Evolutionary conservation across 306 rosid genomes (phyloP).

Genomic region (Alnus rubra): DNA sequence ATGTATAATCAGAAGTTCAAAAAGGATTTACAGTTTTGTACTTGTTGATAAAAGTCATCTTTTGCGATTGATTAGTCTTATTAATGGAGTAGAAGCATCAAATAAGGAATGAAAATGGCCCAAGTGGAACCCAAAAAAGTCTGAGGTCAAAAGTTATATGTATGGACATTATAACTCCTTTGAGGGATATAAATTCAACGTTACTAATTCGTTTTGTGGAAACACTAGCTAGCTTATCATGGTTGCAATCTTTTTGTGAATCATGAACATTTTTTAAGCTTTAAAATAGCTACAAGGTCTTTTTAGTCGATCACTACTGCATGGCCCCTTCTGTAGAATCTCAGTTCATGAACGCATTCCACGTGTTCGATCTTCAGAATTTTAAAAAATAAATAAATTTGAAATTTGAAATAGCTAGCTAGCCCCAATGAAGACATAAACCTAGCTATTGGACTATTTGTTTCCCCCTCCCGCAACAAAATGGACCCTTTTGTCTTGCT

Average conservation of each 20-base stretch:
- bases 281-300: neutral
- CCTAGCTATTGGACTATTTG: no score
- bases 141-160: neutral
- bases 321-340: conserved; percentile 3
- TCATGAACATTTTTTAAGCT: neutral
- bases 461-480: no score
- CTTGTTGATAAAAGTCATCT: neutral
- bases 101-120: neutral
- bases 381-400: neutral
- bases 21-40: neutral
- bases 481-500: no score
- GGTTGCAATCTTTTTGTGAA: conserved; percentile 10
- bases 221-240: neutral
- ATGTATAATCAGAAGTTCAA: neutral
- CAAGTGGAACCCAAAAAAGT: conserved; percentile 5
- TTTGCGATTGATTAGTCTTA: neutral
- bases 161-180: neutral
- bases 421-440: no score
- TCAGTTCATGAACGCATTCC: neutral
- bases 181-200: neutral
- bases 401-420: no score
- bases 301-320: neutral
- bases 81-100: neutral
- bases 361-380: neutral
- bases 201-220: conserved; percentile 6